phyloP scores from a whole-genome alignment of 352 stramenopile species.

The Phytophthora podocarpi region DNA sequence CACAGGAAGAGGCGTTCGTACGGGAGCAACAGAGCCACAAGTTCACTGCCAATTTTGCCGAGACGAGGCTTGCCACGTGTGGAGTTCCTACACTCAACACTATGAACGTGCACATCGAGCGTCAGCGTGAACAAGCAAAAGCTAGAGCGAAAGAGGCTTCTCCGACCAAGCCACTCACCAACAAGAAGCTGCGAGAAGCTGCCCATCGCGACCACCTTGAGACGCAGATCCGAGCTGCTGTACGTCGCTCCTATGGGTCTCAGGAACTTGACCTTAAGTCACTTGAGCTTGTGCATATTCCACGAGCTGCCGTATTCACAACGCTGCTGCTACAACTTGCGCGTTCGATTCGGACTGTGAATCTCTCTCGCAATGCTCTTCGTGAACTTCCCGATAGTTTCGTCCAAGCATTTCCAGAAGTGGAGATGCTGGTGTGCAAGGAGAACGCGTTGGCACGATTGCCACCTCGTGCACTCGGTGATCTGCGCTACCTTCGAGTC shows the following conservation, averaged over 20 bases:
- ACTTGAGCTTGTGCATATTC: constrained; percentile 66
- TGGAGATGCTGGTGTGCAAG: constrained; percentile 58
- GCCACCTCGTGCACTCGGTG: constrained; percentile 31
- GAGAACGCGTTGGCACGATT: constrained; percentile 64
- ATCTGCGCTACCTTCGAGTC: constrained; percentile 41
- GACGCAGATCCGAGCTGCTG: constrained; percentile 38
- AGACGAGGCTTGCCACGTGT: constrained; percentile 66
- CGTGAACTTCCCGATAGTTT: constrained; percentile 62
- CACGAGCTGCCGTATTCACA: constrained; percentile 50
- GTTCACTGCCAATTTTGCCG: constrained; percentile 58
- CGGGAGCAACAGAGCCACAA: constrained; percentile 40
- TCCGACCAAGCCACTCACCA: constrained; percentile 6
- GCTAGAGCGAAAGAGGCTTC: constrained; percentile 9
- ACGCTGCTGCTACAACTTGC: constrained; percentile 73
- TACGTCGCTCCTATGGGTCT: constrained; percentile 59
- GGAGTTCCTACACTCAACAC: constrained; percentile 72
- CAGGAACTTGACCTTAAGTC: constrained; percentile 69
- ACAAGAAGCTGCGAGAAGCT: constrained; percentile 28
- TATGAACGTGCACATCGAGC: constrained; percentile 57
- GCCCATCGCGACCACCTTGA: constrained; percentile 12
- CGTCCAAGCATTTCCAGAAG: constrained; percentile 55
- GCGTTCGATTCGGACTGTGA: constrained; percentile 58
- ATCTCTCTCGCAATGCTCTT: constrained; percentile 73
- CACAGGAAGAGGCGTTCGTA: constrained; percentile 58
- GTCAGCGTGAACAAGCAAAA: constrained; percentile 41